Conservation (phyloP, 345 rosid species). For the Mangifera indica region DNA sequence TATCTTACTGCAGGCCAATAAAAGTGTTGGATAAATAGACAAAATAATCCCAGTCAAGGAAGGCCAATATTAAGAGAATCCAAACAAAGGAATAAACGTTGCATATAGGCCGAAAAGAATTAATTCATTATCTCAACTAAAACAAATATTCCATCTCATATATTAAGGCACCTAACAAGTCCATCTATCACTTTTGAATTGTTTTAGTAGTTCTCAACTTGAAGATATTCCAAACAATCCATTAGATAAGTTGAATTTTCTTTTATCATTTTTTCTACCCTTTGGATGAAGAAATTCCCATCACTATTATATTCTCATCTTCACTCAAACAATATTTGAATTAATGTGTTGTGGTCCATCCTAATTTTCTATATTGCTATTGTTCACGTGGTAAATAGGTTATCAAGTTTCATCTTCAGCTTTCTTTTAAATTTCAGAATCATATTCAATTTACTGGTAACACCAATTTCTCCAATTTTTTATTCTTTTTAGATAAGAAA, state of each 20-base stretch:
- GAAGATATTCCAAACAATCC: not conserved
- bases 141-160: not conserved
- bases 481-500: too few relatives aligned
- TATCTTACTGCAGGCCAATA: too few relatives aligned
- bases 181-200: not conserved
- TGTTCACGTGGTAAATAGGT: not conserved
- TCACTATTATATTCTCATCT: not conserved
- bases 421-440: not conserved
- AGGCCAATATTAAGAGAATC: too few relatives aligned
- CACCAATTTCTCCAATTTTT: not conserved
- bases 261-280: not conserved
- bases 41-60: too few relatives aligned
- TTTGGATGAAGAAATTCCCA: not conserved
- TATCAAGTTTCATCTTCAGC: conserved; percentile 8
- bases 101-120: not conserved
- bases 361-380: not conserved
- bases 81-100: too few relatives aligned
- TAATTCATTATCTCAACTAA: not conserved
- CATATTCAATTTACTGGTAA: not conserved
- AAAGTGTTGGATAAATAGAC: too few relatives aligned
- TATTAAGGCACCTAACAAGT: not conserved
- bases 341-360: not conserved
- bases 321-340: not conserved
- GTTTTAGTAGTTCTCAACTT: not conserved
- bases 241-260: not conserved